Evolutionary conservation across 768 basidiomycete species (phyloP).

Genomic region (Tricholoma bakamatsutake): DNA sequence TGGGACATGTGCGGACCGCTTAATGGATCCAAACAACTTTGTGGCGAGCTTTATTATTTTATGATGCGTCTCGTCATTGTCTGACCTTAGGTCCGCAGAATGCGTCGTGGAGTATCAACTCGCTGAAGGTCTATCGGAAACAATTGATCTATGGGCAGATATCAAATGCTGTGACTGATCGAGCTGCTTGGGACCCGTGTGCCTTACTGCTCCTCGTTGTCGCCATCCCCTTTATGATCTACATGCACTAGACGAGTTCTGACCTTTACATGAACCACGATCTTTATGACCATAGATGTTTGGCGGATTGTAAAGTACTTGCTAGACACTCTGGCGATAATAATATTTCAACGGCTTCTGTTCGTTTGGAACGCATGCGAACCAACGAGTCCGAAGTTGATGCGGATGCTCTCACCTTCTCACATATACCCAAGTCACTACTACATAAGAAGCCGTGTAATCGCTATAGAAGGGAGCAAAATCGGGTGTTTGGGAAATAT

Average conservation of each 20-base stretch:
- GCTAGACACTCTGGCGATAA: neutral
- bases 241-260: neutral
- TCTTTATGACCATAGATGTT: neutral
- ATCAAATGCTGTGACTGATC: slow-evolving; percentile 11
- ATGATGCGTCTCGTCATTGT: slow-evolving; percentile 1
- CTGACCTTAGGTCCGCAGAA: slow-evolving; percentile 38
- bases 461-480: too few relatives aligned
- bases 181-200: neutral
- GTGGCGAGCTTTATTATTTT: slow-evolving; percentile 38
- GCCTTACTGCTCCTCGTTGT: neutral
- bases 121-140: slow-evolving; percentile 67
- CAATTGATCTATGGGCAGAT: slow-evolving; percentile 37
- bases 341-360: too few relatives aligned
- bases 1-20: slow-evolving; percentile 57
- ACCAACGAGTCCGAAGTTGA: too few relatives aligned
- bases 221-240: neutral
- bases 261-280: neutral
- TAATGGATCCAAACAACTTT: slow-evolving; percentile 69
- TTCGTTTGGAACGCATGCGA: too few relatives aligned
- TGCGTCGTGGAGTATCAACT: slow-evolving; percentile 78
- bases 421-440: too few relatives aligned
- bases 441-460: too few relatives aligned
- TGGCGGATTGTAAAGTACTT: neutral
- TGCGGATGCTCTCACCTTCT: too few relatives aligned
- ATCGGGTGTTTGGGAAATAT: too few relatives aligned